Conservation (phyloP, 163 green algal species). For the Volvox carteri region DNA sequence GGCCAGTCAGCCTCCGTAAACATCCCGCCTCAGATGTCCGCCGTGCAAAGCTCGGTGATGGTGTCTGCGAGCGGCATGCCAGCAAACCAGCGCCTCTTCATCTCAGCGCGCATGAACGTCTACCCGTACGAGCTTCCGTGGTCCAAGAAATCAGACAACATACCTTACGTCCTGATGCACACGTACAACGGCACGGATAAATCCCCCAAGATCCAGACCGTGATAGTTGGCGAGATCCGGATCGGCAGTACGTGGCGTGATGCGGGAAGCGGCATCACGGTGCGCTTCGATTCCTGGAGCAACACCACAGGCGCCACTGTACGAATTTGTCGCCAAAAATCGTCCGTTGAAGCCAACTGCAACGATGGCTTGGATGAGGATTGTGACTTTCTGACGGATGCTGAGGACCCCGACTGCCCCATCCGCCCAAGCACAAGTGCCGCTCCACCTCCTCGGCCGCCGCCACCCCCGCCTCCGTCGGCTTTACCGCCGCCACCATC, state of each 20-base stretch:
- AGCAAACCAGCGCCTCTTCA: neutral
- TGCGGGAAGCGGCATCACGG: neutral
- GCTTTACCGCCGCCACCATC: neutral
- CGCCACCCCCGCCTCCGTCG: neutral
- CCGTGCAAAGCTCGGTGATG: neutral
- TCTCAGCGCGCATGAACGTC: conserved; percentile 7
- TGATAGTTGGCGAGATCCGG: neutral
- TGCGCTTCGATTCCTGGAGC: neutral
- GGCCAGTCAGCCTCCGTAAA: neutral
- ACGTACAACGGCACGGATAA: neutral
- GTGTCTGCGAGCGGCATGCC: neutral
- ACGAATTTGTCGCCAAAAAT: neutral
- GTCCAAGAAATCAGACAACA: neutral
- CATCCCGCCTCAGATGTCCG: neutral
- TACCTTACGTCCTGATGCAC: neutral
- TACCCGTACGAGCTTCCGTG: neutral
- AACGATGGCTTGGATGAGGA: neutral
- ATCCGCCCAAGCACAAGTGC: neutral
- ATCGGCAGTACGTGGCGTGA: neutral
- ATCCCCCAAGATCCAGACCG: neutral
- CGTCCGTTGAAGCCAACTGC: neutral
- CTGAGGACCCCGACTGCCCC: neutral
- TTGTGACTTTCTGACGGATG: neutral
- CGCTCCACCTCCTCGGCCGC: neutral
- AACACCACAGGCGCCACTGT: neutral